Base-by-base conservation (phyloP, 2,329 filamentous ascomycete genomes). In the Dendrostoma leiphaemia region DNA sequence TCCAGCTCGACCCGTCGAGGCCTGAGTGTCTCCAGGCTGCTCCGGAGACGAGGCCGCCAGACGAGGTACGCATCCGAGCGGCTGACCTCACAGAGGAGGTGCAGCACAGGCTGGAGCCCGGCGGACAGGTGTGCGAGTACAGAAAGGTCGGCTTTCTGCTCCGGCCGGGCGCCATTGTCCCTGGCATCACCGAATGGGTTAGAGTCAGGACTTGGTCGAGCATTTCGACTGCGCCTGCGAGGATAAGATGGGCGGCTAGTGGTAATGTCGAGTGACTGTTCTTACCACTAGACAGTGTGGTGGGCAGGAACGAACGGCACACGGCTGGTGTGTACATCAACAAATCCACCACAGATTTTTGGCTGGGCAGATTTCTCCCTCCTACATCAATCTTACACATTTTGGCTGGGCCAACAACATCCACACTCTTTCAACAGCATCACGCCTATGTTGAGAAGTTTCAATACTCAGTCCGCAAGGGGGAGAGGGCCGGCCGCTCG, bases 1-100 rank as follows among this genome's bases (percentile, higher is more conserved):
- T 67, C 37, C 47, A 51, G 31, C 48, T 68, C 1, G 48, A 52
- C 17, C 52, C 56, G 4, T n/a, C 41, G 15, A 31, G 21, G 23
- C 47, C 51, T 21, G 41, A 54, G 4, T 28, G 47, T 19, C 28
- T 41, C 17, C n/a, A 10, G 35, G 43, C 48, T 32, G 6, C 34
- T 24, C 19, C 23, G 3, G 47, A 40, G 6, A 35, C 37, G 3
- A 43, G 55, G 21, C 56, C 52, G 15, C 35, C 23, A 12, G 53
- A 52, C 21, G 31, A 46, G 6, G 46, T 46, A n/a, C 48, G 52
- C 4, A 17, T 55, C 26, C 48, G 52, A 31, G 41, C 12, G 6
- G 31, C 46, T 13, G 44, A 52, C 13, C 24, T 58, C 21, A 56
- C 43, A 17, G 38, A 48, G 15, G 48, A 56, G 10, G 9, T 41